Conservation (phyloP, 2,329 filamentous ascomycete genomes). For the Tolypocladium capitatum region DNA sequence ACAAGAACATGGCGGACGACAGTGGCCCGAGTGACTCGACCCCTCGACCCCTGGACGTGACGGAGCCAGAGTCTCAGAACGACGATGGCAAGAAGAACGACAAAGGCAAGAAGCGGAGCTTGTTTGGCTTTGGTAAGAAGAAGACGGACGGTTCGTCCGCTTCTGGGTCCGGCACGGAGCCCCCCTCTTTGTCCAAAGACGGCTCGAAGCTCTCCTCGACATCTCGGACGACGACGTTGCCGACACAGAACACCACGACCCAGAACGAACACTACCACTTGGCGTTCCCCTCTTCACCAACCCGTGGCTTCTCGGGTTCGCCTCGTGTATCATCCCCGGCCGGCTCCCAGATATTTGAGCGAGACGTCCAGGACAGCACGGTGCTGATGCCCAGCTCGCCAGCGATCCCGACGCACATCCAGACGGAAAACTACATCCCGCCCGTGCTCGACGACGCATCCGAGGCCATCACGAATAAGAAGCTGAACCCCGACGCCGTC, state of each 20-base stretch:
- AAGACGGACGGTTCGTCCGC: constrained; percentile 31
- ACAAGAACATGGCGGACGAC: constrained; percentile 12
- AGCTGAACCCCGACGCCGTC: constrained; percentile 74
- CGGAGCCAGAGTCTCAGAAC: constrained; percentile 13
- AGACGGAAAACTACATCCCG: constrained; percentile 88
- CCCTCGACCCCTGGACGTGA: constrained; percentile 15
- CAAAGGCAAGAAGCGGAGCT: constrained; percentile 39
- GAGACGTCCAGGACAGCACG: constrained; percentile 75
- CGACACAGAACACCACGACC: constrained; percentile 11
- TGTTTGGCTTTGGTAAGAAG: constrained; percentile 52
- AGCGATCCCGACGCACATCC: constrained; percentile 85
- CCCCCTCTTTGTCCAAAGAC: constrained; percentile 19
- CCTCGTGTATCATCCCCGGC: constrained; percentile 69
- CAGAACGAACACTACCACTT: constrained; percentile 27
- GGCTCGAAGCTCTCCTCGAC: constrained; percentile 24
- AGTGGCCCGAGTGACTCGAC: constrained; percentile 17
- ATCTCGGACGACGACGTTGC: constrained; percentile 26
- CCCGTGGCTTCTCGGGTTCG: constrained; percentile 53
- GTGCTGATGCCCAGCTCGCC: constrained; percentile 57
- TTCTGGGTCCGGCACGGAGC: constrained; percentile 18
- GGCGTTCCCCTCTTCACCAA: constrained; percentile 48
- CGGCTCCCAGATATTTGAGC: constrained; percentile 76
- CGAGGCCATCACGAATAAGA: constrained; percentile 77
- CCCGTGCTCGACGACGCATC: constrained; percentile 84
- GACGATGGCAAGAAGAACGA: constrained; percentile 11